Evolutionary conservation across 2,329 filamentous ascomycete genomes (phyloP).

Genomic region (Fusarium devonianum): DNA sequence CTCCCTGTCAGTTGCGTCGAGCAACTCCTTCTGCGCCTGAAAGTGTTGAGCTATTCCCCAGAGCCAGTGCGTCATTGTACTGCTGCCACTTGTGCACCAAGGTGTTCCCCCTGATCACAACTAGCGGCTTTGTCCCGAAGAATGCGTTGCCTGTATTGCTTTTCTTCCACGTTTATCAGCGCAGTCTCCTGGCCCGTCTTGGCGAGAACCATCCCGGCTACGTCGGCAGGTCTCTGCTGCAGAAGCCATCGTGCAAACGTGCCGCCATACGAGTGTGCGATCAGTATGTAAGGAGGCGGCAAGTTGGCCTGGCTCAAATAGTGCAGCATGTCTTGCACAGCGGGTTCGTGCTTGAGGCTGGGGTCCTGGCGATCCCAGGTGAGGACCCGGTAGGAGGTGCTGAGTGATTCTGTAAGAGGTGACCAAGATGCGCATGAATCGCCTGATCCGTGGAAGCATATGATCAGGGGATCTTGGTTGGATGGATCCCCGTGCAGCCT

Average conservation of each 20-base stretch:
- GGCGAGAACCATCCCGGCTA: slow-evolving; percentile 33
- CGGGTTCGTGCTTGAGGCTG: slow-evolving; percentile 1
- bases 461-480: slow-evolving; percentile 13
- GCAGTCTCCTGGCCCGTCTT: slow-evolving; percentile 36
- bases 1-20: slow-evolving; percentile 26
- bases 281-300: slow-evolving; percentile 8
- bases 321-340: neutral
- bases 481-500: neutral
- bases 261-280: slow-evolving; percentile 35
- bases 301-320: neutral
- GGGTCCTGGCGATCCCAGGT: slow-evolving; percentile 22
- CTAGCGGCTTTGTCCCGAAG: slow-evolving; percentile 25
- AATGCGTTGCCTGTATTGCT: slow-evolving; percentile 21
- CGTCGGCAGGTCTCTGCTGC: slow-evolving; percentile 12
- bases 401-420: slow-evolving; percentile 10
- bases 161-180: slow-evolving; percentile 14
- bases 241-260: slow-evolving; percentile 29
- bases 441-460: slow-evolving; percentile 35
- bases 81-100: slow-evolving; percentile 27
- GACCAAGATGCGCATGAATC: slow-evolving; percentile 31
- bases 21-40: slow-evolving; percentile 14
- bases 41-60: slow-evolving; percentile 7
- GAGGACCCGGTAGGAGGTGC: slow-evolving; percentile 10
- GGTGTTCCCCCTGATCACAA: slow-evolving; percentile 31
- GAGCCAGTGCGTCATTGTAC: slow-evolving; percentile 14